Base-by-base conservation (phyloP, 345 rosid genomes). In the Citrus hindsii region DNA sequence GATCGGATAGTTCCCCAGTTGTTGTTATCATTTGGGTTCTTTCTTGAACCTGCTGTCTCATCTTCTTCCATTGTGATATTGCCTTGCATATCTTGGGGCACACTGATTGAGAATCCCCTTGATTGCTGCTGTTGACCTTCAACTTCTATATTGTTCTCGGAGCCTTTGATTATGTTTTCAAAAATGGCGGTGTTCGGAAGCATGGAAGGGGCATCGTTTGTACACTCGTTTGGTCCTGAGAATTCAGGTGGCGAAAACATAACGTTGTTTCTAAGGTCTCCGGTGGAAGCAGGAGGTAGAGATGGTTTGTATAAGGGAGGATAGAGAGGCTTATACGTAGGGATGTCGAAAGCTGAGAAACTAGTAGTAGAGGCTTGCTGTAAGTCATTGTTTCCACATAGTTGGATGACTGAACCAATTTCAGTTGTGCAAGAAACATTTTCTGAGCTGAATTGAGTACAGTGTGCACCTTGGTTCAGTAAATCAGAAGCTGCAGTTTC, bases 341-440 rank as follows among this genome's bases (percentile, higher is more conserved):
- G 84, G 46, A 80, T 35, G 55, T 87, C 87, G 42, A 73, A 27
- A 40, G 79, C 67, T 22, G 82, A 74, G 79, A 86, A 88, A 67
- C 76, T 76, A 4, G 81, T 58, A 76, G 81, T 46, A 24, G 84
- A 80, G 35, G 76, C 73, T 37, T 81, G 86, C 38, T 83, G 88
- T 12, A 71, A 30, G 62, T 83, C 84, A 69, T 46, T 55, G 28
- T 69, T 81, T 27, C 81, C 59, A 82, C 84, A 78, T 55, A 81
- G 78, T 7, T 76, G 87, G 71, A 81, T 70, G 65, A 71, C 79
- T 27, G 93, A 87, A 71, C 85, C 85, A 0, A 78, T 84, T 73
- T 89, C 86, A 3, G 94, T 82, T 27, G 83, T 76, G 84, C 89
- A 89, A 42, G 91, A 86, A 74, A 84, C 76, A 79, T 85, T 89